Evolutionary conservation across 2,329 filamentous ascomycete genomes (phyloP).

Genomic region (Hypoxylon sp.): DNA sequence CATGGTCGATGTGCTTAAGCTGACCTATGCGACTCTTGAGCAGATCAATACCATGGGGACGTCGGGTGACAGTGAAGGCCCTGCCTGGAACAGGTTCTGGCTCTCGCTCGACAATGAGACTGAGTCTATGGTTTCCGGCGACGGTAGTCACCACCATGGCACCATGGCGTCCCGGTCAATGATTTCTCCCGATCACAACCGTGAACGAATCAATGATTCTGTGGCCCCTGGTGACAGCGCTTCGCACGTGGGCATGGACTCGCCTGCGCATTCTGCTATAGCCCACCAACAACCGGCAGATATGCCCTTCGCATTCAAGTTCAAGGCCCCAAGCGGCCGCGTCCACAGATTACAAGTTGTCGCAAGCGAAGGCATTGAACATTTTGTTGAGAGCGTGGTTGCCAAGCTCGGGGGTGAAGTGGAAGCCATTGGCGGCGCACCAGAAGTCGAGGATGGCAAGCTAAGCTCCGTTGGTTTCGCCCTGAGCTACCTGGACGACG

Average conservation of each 20-base stretch:
- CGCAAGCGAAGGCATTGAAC: conserved; percentile 82
- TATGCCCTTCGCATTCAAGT: conserved; percentile 95
- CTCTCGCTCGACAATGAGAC: conserved; percentile 94
- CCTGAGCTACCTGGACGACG: conserved; percentile 95
- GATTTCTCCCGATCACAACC: conserved; percentile 82
- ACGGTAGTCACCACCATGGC: conserved; percentile 80
- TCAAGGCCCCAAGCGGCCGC: conserved; percentile 95
- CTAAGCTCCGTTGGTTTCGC: conserved; percentile 85
- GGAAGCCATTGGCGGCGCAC: conserved; percentile 84
- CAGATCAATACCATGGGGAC: conserved; percentile 93
- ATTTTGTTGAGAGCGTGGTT: conserved; percentile 81
- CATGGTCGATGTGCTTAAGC: conserved; percentile 98
- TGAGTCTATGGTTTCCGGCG: conserved; percentile 95
- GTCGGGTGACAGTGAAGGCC: conserved; percentile 88
- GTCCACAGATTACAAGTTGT: conserved; percentile 92
- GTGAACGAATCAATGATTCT: conserved; percentile 80
- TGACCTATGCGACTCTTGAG: conserved; percentile 97
- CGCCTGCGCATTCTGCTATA: conserved; percentile 75
- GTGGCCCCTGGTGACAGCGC: conserved; percentile 94
- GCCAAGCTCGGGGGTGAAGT: conserved; percentile 88
- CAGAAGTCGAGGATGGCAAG: conserved; percentile 82
- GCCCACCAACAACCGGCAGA: conserved; percentile 74
- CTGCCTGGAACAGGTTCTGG: conserved; percentile 99
- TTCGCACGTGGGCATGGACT: conserved; percentile 88
- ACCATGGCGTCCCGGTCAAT: conserved; percentile 78